Evolutionary conservation across 2,329 filamentous ascomycete species (phyloP).

Genomic region (Aspergillus sp.): DNA sequence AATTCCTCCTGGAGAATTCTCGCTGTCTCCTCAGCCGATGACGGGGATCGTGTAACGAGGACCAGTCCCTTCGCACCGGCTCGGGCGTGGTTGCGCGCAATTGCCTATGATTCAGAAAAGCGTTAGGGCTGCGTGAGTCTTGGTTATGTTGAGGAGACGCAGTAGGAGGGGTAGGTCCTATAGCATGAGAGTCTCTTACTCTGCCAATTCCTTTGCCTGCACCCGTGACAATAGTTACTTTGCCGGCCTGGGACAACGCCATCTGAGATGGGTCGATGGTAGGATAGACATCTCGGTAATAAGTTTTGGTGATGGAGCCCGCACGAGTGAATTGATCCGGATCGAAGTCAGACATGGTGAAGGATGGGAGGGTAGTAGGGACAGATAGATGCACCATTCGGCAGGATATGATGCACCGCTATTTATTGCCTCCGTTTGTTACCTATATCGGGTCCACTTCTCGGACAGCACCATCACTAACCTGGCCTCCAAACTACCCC

Average conservation of each 20-base stretch:
- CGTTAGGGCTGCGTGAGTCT: neutral
- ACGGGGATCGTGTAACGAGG: neutral
- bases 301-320: neutral
- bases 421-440: too few species aligned
- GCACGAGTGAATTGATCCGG: neutral
- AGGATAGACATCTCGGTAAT: constrained; percentile 1
- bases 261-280: neutral
- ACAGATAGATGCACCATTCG: too few species aligned
- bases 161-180: too few species aligned
- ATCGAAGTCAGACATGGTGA: neutral
- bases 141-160: too few species aligned
- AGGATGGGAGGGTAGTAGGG: neutral
- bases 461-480: too few species aligned
- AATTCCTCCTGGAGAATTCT: neutral
- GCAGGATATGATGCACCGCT: too few species aligned
- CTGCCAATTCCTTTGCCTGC: neutral
- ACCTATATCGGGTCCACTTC: too few species aligned
- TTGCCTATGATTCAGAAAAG: neutral
- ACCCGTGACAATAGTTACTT: neutral
- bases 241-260: neutral
- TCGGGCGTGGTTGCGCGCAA: neutral
- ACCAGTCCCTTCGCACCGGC: neutral
- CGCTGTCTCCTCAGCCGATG: neutral
- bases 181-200: neutral
- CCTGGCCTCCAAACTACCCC: too few species aligned